A percentile compares a stretch with the other conserved stretches of the same genome.
Evolutionary conservation across 371 early-diverging fungal genomes (phyloP).

Genomic region (Mortierella sp.): DNA sequence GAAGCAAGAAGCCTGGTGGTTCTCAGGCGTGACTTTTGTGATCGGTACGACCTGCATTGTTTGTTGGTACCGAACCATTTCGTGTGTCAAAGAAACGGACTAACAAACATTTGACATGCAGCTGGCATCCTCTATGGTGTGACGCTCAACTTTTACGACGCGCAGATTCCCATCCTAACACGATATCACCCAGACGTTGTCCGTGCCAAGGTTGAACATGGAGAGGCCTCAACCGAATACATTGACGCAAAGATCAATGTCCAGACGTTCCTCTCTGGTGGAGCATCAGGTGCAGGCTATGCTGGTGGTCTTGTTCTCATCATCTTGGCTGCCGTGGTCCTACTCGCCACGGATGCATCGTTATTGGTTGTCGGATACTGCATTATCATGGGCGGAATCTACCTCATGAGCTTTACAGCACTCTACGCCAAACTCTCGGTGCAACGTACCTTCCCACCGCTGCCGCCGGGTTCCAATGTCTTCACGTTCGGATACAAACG

Average conservation of each 20-base stretch:
- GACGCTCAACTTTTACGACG: slow-evolving; percentile 64
- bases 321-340: slow-evolving; percentile 26
- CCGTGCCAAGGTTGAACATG: slow-evolving; percentile 14
- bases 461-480: slow-evolving; percentile 24
- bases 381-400: slow-evolving; percentile 21
- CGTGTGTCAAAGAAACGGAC: too few relatives aligned
- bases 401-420: slow-evolving; percentile 11
- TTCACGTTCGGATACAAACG: slow-evolving; percentile 37
- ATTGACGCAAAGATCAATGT: slow-evolving; percentile 28
- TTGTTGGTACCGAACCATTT: too few relatives aligned
- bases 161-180: slow-evolving; percentile 65
- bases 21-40: slow-evolving; percentile 14
- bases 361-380: slow-evolving; percentile 35
- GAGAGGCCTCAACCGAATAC: slow-evolving; percentile 25
- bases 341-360: slow-evolving; percentile 21
- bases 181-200: slow-evolving; percentile 59
- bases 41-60: slow-evolving; percentile 17
- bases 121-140: slow-evolving; percentile 57
- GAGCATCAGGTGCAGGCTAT: slow-evolving; percentile 41
- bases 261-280: slow-evolving; percentile 45
- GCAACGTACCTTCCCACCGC: slow-evolving; percentile 40
- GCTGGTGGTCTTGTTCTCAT: slow-evolving; percentile 31
- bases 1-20: slow-evolving; percentile 26
- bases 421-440: slow-evolving; percentile 19
- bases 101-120: too few relatives aligned